A percentile compares a stretch with the other conserved stretches of the same genome.
Conservation (phyloP, 2,329 filamentous ascomycete species). For the Sporothrix sp. region DNA sequence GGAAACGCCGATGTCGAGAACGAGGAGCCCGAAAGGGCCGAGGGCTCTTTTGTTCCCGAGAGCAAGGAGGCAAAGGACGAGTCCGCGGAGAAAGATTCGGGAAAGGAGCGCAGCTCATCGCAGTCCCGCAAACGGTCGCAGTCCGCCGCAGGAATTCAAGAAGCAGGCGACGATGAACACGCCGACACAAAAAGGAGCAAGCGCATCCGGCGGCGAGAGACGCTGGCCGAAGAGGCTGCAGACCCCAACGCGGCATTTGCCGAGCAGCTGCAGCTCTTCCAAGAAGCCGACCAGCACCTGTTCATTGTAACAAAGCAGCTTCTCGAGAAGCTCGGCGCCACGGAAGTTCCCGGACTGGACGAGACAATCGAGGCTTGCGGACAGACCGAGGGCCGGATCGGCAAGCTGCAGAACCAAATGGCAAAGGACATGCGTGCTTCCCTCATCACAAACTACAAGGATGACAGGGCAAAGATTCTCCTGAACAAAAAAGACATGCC, state of each 20-base stretch:
- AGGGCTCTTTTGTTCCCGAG: not conserved
- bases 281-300: conserved; percentile 46
- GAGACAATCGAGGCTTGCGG: conserved; percentile 45
- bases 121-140: conserved; percentile 47
- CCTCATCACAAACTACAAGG: conserved; percentile 38
- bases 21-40: not conserved
- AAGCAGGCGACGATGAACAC: conserved; percentile 41
- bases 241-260: conserved; percentile 44
- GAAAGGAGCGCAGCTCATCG: conserved; percentile 29
- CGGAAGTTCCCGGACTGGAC: conserved; percentile 26
- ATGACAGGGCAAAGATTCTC: conserved; percentile 44
- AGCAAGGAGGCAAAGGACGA: conserved; percentile 4
- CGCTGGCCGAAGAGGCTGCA: conserved; percentile 41
- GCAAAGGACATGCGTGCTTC: conserved; percentile 41
- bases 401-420: conserved; percentile 36
- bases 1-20: not conserved
- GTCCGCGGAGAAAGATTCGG: not conserved
- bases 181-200: conserved; percentile 54
- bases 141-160: conserved; percentile 48
- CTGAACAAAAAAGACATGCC: conserved; percentile 44
- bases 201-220: conserved; percentile 52
- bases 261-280: conserved; percentile 46
- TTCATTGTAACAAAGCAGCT: conserved; percentile 47
- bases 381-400: conserved; percentile 37
- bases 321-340: conserved; percentile 43